Percentiles rank a stretch among this genome's conserved stretches.
phyloP scores from a whole-genome alignment of 2,329 filamentous ascomycete genomes.

The Colletotrichum incanum region DNA sequence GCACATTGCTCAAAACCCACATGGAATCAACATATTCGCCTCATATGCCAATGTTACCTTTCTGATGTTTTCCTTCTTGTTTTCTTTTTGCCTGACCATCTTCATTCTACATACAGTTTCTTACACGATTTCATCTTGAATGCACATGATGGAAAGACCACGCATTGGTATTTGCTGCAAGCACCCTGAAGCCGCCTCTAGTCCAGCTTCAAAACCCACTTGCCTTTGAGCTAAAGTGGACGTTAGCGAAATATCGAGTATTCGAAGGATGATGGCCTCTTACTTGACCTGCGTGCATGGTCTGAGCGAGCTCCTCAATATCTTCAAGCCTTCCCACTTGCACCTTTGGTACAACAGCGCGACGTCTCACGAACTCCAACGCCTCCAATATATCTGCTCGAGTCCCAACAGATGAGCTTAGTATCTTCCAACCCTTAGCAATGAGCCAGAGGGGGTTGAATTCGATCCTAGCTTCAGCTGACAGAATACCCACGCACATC shows the following conservation, averaged over 20 bases:
- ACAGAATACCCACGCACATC: conserved; percentile 57
- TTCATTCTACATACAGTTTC: not conserved
- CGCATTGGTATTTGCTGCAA: not conserved
- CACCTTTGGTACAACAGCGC: conserved; percentile 45
- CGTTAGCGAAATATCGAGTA: not conserved
- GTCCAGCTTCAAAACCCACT: conserved; percentile 37
- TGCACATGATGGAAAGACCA: not conserved
- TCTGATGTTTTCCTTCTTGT: not conserved
- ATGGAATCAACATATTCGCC: not conserved
- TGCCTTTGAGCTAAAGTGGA: conserved; percentile 12
- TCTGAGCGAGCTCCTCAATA: conserved; percentile 38
- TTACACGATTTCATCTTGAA: not conserved
- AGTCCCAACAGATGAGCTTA: conserved; percentile 56
- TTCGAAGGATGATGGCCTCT: not conserved
- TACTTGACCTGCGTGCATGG: conserved; percentile 28
- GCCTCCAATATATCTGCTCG: conserved; percentile 58
- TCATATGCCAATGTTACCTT: not conserved
- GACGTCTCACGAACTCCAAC: conserved; percentile 56
- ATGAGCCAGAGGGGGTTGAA: conserved; percentile 57
- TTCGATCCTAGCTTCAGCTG: conserved; percentile 42
- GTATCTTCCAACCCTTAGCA: conserved; percentile 52
- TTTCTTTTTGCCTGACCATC: not conserved
- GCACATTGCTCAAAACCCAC: not conserved
- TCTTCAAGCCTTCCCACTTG: conserved; percentile 46
- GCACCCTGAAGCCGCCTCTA: not conserved